Conservation (phyloP, 2,329 filamentous ascomycete species). For the Lachnellula willkommii region DNA sequence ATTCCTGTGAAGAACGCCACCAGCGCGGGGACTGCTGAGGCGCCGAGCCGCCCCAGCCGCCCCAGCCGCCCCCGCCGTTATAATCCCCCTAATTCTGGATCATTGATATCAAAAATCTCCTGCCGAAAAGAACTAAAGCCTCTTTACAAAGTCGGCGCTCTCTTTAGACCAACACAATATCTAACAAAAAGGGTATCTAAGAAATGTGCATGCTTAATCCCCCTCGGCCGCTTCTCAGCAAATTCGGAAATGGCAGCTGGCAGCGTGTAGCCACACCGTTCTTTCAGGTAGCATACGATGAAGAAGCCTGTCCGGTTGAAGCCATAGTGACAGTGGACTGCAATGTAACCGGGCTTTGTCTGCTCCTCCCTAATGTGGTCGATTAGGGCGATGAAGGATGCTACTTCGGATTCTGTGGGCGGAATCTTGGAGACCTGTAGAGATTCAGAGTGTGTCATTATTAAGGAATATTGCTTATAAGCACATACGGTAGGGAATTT, state of each 20-base stretch:
- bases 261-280: constrained; percentile 65
- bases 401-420: constrained; percentile 51
- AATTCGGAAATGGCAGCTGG: constrained; percentile 78
- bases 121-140: not conserved
- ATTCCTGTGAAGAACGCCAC: too few relatives aligned
- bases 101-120: not conserved
- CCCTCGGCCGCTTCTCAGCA: constrained; percentile 64
- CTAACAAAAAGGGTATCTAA: constrained; percentile 76
- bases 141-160: constrained; percentile 26
- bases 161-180: constrained; percentile 48
- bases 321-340: constrained; percentile 92
- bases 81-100: not conserved
- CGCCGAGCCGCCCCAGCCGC: not conserved
- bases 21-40: too few relatives aligned
- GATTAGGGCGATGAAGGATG: constrained; percentile 50
- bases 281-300: constrained; percentile 84
- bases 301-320: constrained; percentile 94
- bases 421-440: constrained; percentile 70
- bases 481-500: constrained; percentile 70
- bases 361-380: constrained; percentile 56
- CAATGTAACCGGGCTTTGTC: constrained; percentile 50
- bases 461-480: not conserved
- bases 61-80: too few relatives aligned
- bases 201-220: constrained; percentile 87
- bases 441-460: not conserved